Evolutionary conservation across 1,284 basidiomycete species (phyloP), one percentile per base, ranked within the genome.

Genomic region (Apiotrichum laibachii): DNA sequence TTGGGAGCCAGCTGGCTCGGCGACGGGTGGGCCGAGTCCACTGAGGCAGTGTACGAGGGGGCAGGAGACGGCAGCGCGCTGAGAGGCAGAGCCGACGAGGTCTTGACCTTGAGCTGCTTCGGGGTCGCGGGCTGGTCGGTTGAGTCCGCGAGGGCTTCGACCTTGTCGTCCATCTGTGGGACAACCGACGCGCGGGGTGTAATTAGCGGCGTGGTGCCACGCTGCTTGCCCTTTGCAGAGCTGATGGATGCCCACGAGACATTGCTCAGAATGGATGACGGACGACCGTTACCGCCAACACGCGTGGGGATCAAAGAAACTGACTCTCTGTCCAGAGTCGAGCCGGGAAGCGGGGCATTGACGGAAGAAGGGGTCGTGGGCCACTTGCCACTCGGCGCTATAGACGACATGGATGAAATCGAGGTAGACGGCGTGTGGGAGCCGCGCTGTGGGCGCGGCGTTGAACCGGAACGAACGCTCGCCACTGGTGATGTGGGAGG

Each of bases 191-290:
- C 8, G 6, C n/a, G n/a, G 21, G 33, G 35, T 9, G 16, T 21
- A 15, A 33, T 18, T 7, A 50, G 37, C 37, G 37, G 39, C 6
- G 34, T 39, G 10, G 49, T 19, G n/a, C 33, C 19, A n/a, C 48
- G 26, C 26, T 31, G 48, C 40, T 42, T 42, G n/a, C n/a, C 35
- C 35, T 33, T 50, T 40, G 34, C 33, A 19, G 35, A 11, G 19
- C 43, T 35, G 35, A 50, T 33, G 4, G 49, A 37, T n/a, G 49
- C 49, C 49, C 49, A 50, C 19, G 49, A 50, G 8, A 50, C 49
- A 21, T 50, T 50, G 35, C 49, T 50, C 9, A 50, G 37, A 40
- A 50, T n/a, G 18, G 49, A 40, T 2, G 49, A 50, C 11, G 49
- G 49, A n/a, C 49, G n/a, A 16, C 34, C 34, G 11, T 12, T 12